A percentile compares a stretch with the other conserved stretches of the same genome.
Conservation (phyloP, 176 grass and related monocot species). For the Triticum timopheevii region DNA sequence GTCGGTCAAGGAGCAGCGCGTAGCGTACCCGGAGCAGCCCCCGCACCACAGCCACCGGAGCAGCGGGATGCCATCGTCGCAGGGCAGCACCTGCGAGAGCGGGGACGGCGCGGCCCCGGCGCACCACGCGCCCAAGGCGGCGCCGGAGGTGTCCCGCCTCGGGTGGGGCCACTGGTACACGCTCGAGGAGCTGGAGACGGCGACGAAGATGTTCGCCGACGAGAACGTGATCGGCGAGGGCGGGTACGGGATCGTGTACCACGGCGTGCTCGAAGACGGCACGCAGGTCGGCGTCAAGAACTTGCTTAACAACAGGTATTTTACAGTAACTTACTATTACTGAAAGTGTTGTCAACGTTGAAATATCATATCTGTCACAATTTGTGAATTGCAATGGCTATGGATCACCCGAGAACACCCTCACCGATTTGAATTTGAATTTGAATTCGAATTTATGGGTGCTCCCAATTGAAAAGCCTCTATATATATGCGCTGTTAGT, state of each 20-base stretch:
- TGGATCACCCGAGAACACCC: neutral
- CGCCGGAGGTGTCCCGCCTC: constrained; percentile 69
- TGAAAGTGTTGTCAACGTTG: neutral
- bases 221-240: constrained; percentile 94
- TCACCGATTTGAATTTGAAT: neutral
- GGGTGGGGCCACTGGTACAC: constrained; percentile 96
- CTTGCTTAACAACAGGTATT: constrained; percentile 93
- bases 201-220: constrained; percentile 76
- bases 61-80: constrained; percentile 49
- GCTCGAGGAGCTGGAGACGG: constrained; percentile 80
- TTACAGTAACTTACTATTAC: neutral
- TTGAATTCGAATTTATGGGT: neutral
- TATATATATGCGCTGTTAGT: neutral
- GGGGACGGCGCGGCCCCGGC: neutral
- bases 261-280: constrained; percentile 70
- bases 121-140: constrained; percentile 42
- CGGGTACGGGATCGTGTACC: constrained; percentile 95
- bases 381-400: neutral
- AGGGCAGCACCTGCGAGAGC: constrained; percentile 54
- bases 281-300: constrained; percentile 87
- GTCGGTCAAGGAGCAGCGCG: constrained; percentile 53
- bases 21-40: constrained; percentile 51
- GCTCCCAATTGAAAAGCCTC: neutral
- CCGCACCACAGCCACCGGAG: constrained; percentile 41
- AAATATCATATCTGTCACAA: neutral